Percentiles rank a stretch among this genome's conserved stretches.
Evolutionary conservation across 1,284 basidiomycete species (phyloP).

Genomic region (Cryptococcus amylolentus): DNA sequence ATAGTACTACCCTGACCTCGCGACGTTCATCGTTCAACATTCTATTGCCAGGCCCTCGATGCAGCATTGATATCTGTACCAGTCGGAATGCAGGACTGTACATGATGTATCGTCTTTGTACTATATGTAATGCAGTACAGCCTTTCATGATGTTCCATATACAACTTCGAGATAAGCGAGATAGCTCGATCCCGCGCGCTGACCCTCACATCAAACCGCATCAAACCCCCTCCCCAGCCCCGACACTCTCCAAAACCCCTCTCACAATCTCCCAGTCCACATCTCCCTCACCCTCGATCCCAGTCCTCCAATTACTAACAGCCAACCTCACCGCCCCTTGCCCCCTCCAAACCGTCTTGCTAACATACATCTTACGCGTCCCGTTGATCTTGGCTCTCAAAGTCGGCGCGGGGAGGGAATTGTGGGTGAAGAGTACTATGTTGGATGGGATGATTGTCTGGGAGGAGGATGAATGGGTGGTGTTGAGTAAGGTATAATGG

Average conservation of each 20-base stretch:
- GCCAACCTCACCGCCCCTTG: constrained; percentile 51
- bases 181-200: too few species aligned
- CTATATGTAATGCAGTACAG: too few species aligned
- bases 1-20: too few species aligned
- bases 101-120: too few species aligned
- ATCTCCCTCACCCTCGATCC: constrained; percentile 19
- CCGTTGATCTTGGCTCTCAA: constrained; percentile 50
- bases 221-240: constrained; percentile 1
- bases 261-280: constrained; percentile 30
- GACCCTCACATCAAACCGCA: background rate
- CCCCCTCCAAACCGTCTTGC: constrained; percentile 50
- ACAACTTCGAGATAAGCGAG: too few species aligned
- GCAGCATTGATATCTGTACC: too few species aligned
- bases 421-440: constrained; percentile 51
- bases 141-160: too few species aligned
- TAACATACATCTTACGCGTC: constrained; percentile 50
- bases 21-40: too few species aligned
- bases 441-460: constrained; percentile 47
- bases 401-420: constrained; percentile 15
- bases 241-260: constrained; percentile 23
- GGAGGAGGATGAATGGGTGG: constrained; percentile 9
- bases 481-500: constrained; percentile 49
- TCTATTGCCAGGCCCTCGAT: too few species aligned
- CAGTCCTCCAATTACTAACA: constrained; percentile 54
- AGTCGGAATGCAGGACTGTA: too few species aligned